Conservation (phyloP, 345 rosid genomes). For the Pseudoturritis turrita region DNA sequence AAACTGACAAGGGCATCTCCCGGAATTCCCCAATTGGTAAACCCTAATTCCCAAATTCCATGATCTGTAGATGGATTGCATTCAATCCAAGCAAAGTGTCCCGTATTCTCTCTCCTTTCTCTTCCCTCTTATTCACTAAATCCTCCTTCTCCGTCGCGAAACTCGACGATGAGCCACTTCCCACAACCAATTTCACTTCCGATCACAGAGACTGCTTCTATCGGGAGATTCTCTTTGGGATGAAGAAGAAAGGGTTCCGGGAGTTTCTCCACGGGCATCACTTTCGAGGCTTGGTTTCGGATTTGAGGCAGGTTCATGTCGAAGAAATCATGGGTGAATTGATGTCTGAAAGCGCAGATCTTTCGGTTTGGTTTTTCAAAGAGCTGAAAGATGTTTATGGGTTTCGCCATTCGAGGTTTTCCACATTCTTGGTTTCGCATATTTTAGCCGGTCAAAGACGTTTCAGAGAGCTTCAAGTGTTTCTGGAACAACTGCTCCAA, state of each 20-base stretch:
- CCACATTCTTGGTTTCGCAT: constrained; percentile 51
- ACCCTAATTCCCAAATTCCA: constrained; percentile 22
- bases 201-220: constrained; percentile 28
- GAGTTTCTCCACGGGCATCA: constrained; percentile 33
- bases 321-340: constrained; percentile 43
- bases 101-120: constrained; percentile 18
- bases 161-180: constrained; percentile 24
- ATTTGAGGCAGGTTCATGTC: constrained; percentile 41
- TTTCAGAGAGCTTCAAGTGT: constrained; percentile 45
- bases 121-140: constrained; percentile 33
- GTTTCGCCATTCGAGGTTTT: constrained; percentile 52
- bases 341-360: constrained; percentile 44
- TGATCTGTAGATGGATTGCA: constrained; percentile 45
- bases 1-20: constrained; percentile 1
- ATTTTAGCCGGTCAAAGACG: constrained; percentile 45
- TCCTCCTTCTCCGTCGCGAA: constrained; percentile 37
- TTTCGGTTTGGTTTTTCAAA: constrained; percentile 46
- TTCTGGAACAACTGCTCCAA: constrained; percentile 47
- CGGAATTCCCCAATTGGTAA: not conserved
- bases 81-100: constrained; percentile 19
- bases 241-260: constrained; percentile 45
- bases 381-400: constrained; percentile 46
- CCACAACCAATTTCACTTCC: not conserved
- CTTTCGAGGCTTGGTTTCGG: constrained; percentile 34
- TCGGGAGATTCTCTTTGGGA: constrained; percentile 38